Base-by-base conservation (phyloP, 441 rosid genomes). In the Theobroma grandiflorum region DNA sequence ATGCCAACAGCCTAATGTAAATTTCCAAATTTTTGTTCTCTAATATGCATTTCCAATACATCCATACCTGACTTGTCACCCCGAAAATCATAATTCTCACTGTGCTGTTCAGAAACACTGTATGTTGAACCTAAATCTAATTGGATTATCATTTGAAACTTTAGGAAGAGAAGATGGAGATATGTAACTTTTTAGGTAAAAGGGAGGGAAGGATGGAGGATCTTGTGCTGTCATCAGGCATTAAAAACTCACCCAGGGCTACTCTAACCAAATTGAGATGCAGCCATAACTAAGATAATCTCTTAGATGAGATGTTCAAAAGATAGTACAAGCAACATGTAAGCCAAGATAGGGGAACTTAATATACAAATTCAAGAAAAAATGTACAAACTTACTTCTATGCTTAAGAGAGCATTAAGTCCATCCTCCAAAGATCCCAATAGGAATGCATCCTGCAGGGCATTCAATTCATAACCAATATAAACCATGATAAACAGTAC, bases 401-500 rank as follows among this genome's bases (percentile, higher is more conserved):
- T 89, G 84, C 91, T 95, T 86, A 97, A 85, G 77, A 97, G 97
- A 78, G 99, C 95, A 84, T 91, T 95, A 70, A 97, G 90, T 68
- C 99, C 99, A 83, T 95, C 99, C 86, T 90, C 98, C 87, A 97
- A 85, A 65, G 95, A 85, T 81, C 88, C 96, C 88, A 94, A 86
- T 66, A 92, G 78, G 69, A 71, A 77, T 16, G 93, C 82, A 87
- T 95, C 98, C 99, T 97, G 88, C 79, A 85, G 79, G 82, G 73
- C 74, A 78, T 58, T 78, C 52, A 55, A 20, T 79, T 77, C 45
- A 58, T 55, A 77, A 79, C 20, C 64, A 84, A 70, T 64, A 43
- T 75, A 82, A 64, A 77, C 9, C 58, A 74, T 8, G 74, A 71
- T 20, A 38, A 72, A 69, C 69, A 66, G 37, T 52, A 50, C 7